Evolutionary conservation across 2,329 filamentous ascomycete species (phyloP).

Genomic region (Sphaerulina musiva): DNA sequence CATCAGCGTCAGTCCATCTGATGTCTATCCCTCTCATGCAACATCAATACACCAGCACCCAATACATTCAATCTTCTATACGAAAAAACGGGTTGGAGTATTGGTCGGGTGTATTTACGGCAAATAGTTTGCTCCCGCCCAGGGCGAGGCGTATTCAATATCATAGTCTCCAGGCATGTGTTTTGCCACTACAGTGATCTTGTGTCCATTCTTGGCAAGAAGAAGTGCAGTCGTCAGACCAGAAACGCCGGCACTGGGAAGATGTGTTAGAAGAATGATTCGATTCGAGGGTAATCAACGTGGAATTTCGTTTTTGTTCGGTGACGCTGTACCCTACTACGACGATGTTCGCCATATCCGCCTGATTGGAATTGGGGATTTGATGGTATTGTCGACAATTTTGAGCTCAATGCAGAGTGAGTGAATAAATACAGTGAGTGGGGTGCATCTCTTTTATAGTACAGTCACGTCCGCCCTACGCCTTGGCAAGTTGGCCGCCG

Average conservation of each 20-base stretch:
- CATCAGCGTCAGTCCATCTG: conserved; percentile 14
- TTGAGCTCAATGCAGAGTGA: background rate
- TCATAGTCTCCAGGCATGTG: conserved; percentile 93
- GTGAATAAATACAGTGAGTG: no score
- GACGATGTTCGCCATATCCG: conserved; percentile 34
- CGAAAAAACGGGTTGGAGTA: background rate
- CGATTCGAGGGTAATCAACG: no score
- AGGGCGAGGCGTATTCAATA: conserved; percentile 82
- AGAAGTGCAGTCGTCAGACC: conserved; percentile 60
- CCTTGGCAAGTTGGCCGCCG: background rate
- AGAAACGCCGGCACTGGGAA: conserved; percentile 51
- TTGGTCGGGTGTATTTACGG: conserved; percentile 38
- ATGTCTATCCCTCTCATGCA: background rate
- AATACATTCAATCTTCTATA: background rate
- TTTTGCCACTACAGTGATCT: conserved; percentile 69
- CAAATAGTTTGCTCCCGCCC: conserved; percentile 75
- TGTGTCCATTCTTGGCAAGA: conserved; percentile 53
- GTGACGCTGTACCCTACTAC: conserved; percentile 42
- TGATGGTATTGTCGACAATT: background rate
- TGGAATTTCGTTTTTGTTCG: background rate
- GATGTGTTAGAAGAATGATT: background rate
- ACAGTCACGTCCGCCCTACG: background rate
- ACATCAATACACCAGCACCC: background rate
- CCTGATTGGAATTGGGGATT: background rate
- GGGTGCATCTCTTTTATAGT: no score